Conservation (phyloP, 2,329 filamentous ascomycete genomes). For the Nemania bipapillata region DNA sequence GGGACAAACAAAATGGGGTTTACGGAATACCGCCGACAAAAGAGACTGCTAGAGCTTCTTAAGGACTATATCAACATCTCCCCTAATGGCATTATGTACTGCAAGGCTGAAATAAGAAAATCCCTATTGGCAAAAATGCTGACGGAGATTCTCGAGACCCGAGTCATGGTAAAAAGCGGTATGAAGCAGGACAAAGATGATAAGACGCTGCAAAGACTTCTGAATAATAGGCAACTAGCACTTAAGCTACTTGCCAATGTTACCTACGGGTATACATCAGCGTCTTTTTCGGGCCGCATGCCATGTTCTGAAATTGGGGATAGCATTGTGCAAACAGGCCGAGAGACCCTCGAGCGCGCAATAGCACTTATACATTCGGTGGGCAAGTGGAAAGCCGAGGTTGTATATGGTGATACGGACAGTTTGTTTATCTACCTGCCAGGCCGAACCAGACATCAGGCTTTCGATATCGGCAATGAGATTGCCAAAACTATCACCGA, state of each 20-base stretch:
- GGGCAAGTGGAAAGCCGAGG: constrained; percentile 89
- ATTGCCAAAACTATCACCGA: constrained; percentile 88
- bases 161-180: constrained; percentile 96
- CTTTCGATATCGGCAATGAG: constrained; percentile 91
- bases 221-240: constrained; percentile 93
- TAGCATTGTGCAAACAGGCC: constrained; percentile 94
- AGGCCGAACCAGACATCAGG: constrained; percentile 85
- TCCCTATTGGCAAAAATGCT: constrained; percentile 96
- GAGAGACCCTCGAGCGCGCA: constrained; percentile 92
- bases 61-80: constrained; percentile 90
- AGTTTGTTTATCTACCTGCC: constrained; percentile 91
- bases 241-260: constrained; percentile 98
- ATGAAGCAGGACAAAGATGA: constrained; percentile 96
- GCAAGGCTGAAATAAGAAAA: constrained; percentile 83
- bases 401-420: constrained; percentile 98
- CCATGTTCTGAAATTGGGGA: constrained; percentile 97
- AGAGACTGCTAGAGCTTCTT: constrained; percentile 78
- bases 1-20: constrained; percentile 95
- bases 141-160: constrained; percentile 91
- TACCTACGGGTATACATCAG: constrained; percentile 97
- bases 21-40: constrained; percentile 81
- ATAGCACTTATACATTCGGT: constrained; percentile 93
- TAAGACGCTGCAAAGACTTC: constrained; percentile 81
- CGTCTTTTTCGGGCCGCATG: constrained; percentile 96
- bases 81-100: constrained; percentile 97